phyloP scores from a whole-genome alignment of 1,284 basidiomycete genomes.

The Kwoniella shivajii region DNA sequence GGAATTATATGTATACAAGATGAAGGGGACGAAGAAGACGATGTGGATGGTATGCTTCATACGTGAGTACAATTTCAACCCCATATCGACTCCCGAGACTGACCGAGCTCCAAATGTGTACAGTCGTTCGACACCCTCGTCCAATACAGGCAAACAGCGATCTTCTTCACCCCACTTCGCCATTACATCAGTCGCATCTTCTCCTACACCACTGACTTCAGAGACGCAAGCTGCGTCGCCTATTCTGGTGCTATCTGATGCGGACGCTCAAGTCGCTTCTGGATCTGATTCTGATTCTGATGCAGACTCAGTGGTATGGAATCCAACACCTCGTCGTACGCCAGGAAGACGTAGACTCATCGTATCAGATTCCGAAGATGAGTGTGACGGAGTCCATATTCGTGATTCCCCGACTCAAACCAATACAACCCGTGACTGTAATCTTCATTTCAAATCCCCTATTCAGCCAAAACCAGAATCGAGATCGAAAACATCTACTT shows the following conservation, averaged over 20 bases:
- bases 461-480: background rate
- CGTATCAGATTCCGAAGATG: slow-evolving; percentile 16
- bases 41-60: slow-evolving; percentile 7
- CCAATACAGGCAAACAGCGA: background rate
- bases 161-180: background rate
- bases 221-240: background rate
- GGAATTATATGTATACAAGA: background rate
- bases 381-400: background rate
- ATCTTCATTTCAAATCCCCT: background rate
- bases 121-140: background rate
- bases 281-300: background rate
- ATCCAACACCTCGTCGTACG: slow-evolving; percentile 1
- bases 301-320: slow-evolving; percentile 7
- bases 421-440: background rate
- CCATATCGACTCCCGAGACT: background rate
- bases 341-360: slow-evolving; percentile 3
- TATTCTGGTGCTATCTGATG: background rate
- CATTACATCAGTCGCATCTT: background rate
- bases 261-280: background rate
- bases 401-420: background rate
- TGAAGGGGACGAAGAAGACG: background rate
- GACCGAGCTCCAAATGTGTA: background rate
- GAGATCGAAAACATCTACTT: background rate
- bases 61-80: slow-evolving; percentile 1
- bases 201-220: background rate